Conservation (phyloP, 768 basidiomycete genomes). For the Tephrocybe rancida region DNA sequence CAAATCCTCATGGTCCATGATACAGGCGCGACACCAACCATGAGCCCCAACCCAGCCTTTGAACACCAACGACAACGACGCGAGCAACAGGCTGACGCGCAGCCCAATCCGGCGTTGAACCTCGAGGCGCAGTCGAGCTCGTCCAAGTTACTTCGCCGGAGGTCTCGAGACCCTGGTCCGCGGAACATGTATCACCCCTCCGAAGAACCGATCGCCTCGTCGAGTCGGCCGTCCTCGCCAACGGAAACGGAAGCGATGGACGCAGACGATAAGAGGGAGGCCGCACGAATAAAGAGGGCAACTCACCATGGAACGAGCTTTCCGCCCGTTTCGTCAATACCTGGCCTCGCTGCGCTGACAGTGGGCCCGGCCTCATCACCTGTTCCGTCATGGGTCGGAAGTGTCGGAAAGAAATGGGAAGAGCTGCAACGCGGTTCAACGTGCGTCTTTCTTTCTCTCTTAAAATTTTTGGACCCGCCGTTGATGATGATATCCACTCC, state of each 20-base stretch:
- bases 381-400: slow-evolving; percentile 54
- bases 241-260: slow-evolving; percentile 1
- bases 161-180: slow-evolving; percentile 21
- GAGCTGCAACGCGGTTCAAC: slow-evolving; percentile 55
- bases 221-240: slow-evolving; percentile 11
- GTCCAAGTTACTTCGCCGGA: slow-evolving; percentile 23
- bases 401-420: slow-evolving; percentile 61
- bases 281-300: slow-evolving; percentile 10
- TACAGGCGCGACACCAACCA: slow-evolving; percentile 50
- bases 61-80: slow-evolving; percentile 26
- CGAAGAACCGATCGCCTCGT: slow-evolving; percentile 2
- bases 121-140: slow-evolving; percentile 1
- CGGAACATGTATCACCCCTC: background rate
- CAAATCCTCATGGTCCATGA: slow-evolving; percentile 47
- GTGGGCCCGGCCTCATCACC: slow-evolving; percentile 20
- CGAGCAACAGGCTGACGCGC: slow-evolving; percentile 12
- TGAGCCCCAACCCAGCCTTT: slow-evolving; percentile 53
- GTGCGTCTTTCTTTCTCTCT: slow-evolving; percentile 41
- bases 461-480: background rate
- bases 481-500: background rate
- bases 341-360: slow-evolving; percentile 37
- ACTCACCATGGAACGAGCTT: slow-evolving; percentile 21
- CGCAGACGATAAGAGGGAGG: background rate
- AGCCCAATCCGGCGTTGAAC: background rate
- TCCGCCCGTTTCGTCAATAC: slow-evolving; percentile 39